Base-by-base conservation (phyloP, 306 rosid species). In the Comarum palustre region DNA sequence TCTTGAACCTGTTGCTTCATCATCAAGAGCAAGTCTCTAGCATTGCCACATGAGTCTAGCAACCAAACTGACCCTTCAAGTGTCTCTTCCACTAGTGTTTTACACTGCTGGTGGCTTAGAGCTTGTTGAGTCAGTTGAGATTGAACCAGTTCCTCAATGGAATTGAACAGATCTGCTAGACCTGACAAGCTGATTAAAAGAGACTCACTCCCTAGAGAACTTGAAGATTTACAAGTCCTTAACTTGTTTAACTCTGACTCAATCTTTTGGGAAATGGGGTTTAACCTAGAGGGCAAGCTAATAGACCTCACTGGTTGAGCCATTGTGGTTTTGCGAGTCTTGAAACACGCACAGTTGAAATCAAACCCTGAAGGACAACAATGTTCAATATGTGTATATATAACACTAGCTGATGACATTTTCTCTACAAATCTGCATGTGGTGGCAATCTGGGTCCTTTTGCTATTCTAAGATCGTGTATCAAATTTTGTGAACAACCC, bases 251-350 rank as follows among this genome's bases (percentile, higher is more conserved):
- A 48, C 39, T 85, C 73, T 10, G 87, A 80, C 68, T 91, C 90
- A 57, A 86, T 68, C 81, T 80, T 84, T 4, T 84, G 73, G 36
- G 81, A 82, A 55, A 78, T 57, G 0, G 96, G 91, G 73, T 83
- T 80, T 59, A 61, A 29, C 82, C 97, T 91, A 0, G 90, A 32
- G 15, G 98, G 95, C 70, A 89, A 86, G 79, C 96, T 94, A 52
- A 91, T 88, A 6, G 98, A 91, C 66, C 97, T 88, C 47, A 83
- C 15, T 2, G 90, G 96, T 55, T 78, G 92, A 66, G 63, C 81
- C 81, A 77, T 77, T 68, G n/a, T 75, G 66, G 41, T 60, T 29
- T 67, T 19, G 27, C 45, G 25, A 20, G 42, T 38, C 42, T 38
- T 38, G 42, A 38, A 38, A 38, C 38, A 41, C 66, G 32, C 45